Conservation (phyloP, 2,329 filamentous ascomycete genomes). For the Exophiala spinifera region DNA sequence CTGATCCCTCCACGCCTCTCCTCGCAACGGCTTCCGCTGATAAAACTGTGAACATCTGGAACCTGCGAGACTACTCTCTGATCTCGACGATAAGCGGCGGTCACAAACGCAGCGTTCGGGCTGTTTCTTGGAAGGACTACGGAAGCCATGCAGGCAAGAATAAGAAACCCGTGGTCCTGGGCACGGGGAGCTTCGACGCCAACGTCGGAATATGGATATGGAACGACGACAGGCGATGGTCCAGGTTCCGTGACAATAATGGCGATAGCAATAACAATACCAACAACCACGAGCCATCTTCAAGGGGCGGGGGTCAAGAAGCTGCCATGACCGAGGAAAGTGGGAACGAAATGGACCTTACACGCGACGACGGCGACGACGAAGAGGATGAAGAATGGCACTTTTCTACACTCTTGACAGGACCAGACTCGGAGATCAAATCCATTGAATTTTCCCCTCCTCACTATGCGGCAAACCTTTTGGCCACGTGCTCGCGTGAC, state of each 20-base stretch:
- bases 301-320: constrained; percentile 19
- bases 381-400: constrained; percentile 81
- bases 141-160: constrained; percentile 35
- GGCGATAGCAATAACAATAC: constrained; percentile 41
- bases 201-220: constrained; percentile 76
- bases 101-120: constrained; percentile 85
- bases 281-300: background rate
- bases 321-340: constrained; percentile 5
- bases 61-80: constrained; percentile 72
- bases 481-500: constrained; percentile 88
- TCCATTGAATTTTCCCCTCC: constrained; percentile 59
- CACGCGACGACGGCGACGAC: constrained; percentile 36
- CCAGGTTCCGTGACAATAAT: constrained; percentile 11
- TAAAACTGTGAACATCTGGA: constrained; percentile 87
- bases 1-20: constrained; percentile 70
- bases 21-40: constrained; percentile 83
- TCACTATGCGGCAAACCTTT: constrained; percentile 63
- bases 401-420: constrained; percentile 86
- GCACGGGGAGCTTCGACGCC: constrained; percentile 90
- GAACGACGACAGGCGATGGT: constrained; percentile 20
- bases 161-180: constrained; percentile 66
- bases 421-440: constrained; percentile 95
- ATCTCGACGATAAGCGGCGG: constrained; percentile 80
- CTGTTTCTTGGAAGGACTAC: constrained; percentile 71
- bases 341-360: constrained; percentile 14